A percentile compares a stretch with the other conserved stretches of the same genome.
These are phyloP conservation scores for Cornus kousa DNA, from an alignment of 148 eudicot species.

Conservation along the genomic window DNA sequence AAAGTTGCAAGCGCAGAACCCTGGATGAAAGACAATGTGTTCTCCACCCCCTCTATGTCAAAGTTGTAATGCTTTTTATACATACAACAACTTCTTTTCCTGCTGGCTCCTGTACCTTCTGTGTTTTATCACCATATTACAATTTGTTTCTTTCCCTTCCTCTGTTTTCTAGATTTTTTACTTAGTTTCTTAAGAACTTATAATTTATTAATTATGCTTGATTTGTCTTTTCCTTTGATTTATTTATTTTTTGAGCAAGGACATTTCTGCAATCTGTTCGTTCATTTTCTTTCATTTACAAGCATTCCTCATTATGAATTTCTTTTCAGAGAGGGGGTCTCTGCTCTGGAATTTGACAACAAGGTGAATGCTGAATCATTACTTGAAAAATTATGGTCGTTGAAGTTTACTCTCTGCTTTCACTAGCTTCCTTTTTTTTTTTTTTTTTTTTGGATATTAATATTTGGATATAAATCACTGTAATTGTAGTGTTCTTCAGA, in stretches of 20 bases:
- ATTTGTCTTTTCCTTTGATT: background rate
- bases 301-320: background rate
- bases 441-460: background rate
- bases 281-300: background rate
- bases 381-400: background rate
- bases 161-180: background rate
- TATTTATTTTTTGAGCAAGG: background rate
- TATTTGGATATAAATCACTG: background rate
- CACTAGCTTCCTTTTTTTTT: background rate
- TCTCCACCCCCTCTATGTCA: background rate
- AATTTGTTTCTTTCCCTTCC: background rate
- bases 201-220: background rate
- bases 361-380: constrained; percentile 43
- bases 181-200: background rate
- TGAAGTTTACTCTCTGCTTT: background rate
- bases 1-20: background rate
- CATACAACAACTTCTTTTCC: background rate
- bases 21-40: background rate
- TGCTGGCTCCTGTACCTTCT: background rate
- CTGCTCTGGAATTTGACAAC: constrained; percentile 77
- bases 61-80: background rate
- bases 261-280: background rate
- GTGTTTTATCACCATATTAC: background rate
- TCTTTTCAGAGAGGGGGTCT: constrained; percentile 52
- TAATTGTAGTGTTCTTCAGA: background rate